Conservation (phyloP, 108 stramenopile species). For the Nitzschia sp. region DNA sequence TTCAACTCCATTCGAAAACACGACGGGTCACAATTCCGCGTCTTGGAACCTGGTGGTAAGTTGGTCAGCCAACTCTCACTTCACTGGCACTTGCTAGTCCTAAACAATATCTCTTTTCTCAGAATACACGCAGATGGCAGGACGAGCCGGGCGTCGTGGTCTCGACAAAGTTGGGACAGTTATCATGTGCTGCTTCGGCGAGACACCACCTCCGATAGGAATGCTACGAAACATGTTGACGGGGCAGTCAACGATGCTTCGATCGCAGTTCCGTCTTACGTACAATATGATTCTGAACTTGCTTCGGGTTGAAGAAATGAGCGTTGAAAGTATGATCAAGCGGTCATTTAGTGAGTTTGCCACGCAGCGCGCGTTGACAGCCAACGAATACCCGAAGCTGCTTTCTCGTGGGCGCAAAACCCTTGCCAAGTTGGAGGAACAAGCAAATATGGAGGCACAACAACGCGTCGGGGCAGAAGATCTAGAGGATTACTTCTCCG, state of each 20-base stretch:
- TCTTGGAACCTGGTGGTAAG: slow-evolving; percentile 57
- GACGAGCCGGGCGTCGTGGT: slow-evolving; percentile 96
- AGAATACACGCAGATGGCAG: slow-evolving; percentile 99
- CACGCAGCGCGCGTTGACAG: slow-evolving; percentile 92
- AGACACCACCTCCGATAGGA: slow-evolving; percentile 66
- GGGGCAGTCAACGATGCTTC: slow-evolving; percentile 84
- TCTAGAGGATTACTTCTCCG: slow-evolving; percentile 67
- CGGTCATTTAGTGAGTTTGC: slow-evolving; percentile 89
- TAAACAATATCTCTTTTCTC: slow-evolving; percentile 24
- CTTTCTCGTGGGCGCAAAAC: slow-evolving; percentile 74
- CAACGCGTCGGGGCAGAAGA: slow-evolving; percentile 74
- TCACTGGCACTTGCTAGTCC: no score
- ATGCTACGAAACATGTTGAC: slow-evolving; percentile 89
- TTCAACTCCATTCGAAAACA: slow-evolving; percentile 96
- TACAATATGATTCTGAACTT: slow-evolving; percentile 98
- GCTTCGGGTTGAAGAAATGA: slow-evolving; percentile 93
- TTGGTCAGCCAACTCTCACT: neutral
- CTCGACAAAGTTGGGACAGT: slow-evolving; percentile 92
- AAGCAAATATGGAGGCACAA: slow-evolving; percentile 52
- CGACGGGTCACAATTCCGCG: slow-evolving; percentile 90
- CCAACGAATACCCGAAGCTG: slow-evolving; percentile 87
- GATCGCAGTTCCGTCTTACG: slow-evolving; percentile 93
- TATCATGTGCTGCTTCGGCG: slow-evolving; percentile 74
- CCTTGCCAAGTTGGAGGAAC: slow-evolving; percentile 68
- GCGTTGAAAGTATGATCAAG: slow-evolving; percentile 97